A percentile compares a stretch with the other conserved stretches of the same genome.
Evolutionary conservation across 257 asterid species (phyloP).

Genomic region (Ajuga chamaepitys): DNA sequence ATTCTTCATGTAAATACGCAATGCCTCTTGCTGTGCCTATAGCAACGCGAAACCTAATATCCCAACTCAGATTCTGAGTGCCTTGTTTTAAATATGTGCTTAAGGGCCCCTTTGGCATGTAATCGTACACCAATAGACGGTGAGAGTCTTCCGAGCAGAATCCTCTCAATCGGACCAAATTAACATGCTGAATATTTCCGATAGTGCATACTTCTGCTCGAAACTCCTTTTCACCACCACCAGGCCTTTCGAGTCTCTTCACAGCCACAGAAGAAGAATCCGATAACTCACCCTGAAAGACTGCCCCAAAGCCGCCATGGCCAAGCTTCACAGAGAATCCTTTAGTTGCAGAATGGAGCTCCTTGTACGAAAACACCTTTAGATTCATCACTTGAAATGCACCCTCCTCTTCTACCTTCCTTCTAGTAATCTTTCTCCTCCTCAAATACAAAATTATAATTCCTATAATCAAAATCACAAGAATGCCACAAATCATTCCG

Average conservation of each 20-base stretch:
- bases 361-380: constrained; percentile 60
- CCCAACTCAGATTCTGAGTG: constrained; percentile 61
- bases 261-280: constrained; percentile 66
- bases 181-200: constrained; percentile 78
- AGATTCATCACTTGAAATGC: constrained; percentile 49
- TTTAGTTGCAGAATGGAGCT: constrained; percentile 56
- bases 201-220: constrained; percentile 77
- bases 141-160: constrained; percentile 69
- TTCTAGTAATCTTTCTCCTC: constrained; percentile 30
- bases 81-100: constrained; percentile 45
- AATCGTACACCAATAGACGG: constrained; percentile 71
- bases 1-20: constrained; percentile 75
- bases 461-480: constrained; percentile 37
- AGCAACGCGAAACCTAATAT: constrained; percentile 50
- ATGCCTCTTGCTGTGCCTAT: constrained; percentile 66
- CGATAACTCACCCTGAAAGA: constrained; percentile 50
- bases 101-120: constrained; percentile 78
- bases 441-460: constrained; percentile 25
- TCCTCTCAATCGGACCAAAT: constrained; percentile 71
- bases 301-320: constrained; percentile 84
- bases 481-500: constrained; percentile 37
- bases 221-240: constrained; percentile 75
- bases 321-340: constrained; percentile 84
- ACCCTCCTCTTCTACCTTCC: constrained; percentile 35
- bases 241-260: constrained; percentile 72